Evolutionary conservation across 805 yeast species (phyloP).

Genomic region (Zygosaccharomyces gambellarensis): DNA sequence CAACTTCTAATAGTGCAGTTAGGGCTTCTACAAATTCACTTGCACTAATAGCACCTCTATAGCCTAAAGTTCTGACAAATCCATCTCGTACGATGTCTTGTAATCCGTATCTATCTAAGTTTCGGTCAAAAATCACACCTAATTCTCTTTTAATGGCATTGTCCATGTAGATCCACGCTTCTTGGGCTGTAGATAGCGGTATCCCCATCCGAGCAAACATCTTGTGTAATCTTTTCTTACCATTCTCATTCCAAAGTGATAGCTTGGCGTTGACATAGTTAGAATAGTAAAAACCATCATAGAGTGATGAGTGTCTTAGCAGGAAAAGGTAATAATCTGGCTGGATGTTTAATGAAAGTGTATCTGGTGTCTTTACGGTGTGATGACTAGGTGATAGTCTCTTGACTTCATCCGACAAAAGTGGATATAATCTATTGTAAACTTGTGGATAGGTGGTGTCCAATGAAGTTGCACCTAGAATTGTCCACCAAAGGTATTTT

Average conservation of each 20-base stretch:
- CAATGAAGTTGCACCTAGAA: constrained; percentile 81
- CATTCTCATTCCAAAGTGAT: constrained; percentile 86
- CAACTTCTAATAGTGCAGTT: constrained; percentile 75
- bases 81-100: constrained; percentile 84
- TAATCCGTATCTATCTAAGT: constrained; percentile 69
- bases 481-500: constrained; percentile 76
- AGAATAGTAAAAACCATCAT: constrained; percentile 88
- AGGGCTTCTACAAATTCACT: constrained; percentile 89
- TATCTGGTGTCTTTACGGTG: constrained; percentile 37
- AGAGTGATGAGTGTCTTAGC: constrained; percentile 87
- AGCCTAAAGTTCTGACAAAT: constrained; percentile 81
- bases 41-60: constrained; percentile 80
- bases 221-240: constrained; percentile 78
- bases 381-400: constrained; percentile 50
- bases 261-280: constrained; percentile 84
- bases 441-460: constrained; percentile 70
- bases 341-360: constrained; percentile 56
- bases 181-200: constrained; percentile 80
- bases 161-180: constrained; percentile 89
- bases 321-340: constrained; percentile 82
- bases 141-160: constrained; percentile 69
- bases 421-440: constrained; percentile 65
- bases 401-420: constrained; percentile 75
- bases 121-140: constrained; percentile 61
- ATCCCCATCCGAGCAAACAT: constrained; percentile 97